Conservation (phyloP, 1,284 basidiomycete genomes). For the Laetiporus sulphureus region DNA sequence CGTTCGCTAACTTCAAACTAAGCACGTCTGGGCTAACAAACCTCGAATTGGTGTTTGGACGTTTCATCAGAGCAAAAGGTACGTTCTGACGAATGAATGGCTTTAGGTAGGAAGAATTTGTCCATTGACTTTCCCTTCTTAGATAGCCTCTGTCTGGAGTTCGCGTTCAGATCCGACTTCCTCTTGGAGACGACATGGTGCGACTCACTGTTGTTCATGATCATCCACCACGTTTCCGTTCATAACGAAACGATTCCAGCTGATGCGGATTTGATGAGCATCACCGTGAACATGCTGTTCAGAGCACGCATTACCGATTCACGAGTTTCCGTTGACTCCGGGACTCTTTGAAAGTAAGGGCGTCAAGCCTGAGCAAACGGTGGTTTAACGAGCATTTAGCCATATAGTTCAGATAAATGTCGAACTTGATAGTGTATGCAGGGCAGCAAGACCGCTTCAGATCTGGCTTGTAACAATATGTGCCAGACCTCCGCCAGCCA, state of each 20-base stretch:
- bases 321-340: conserved; percentile 77
- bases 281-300: neutral
- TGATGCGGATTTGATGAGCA: conserved; percentile 25
- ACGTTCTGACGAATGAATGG: conserved; percentile 42
- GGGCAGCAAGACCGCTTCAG: conserved; percentile 83
- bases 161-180: no score
- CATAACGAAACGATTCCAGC: conserved; percentile 75
- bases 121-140: conserved; percentile 11
- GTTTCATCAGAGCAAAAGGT: conserved; percentile 17
- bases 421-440: conserved; percentile 84
- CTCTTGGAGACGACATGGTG: no score
- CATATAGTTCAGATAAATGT: conserved; percentile 4
- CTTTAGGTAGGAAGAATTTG: conserved; percentile 33
- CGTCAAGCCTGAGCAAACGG: conserved; percentile 54
- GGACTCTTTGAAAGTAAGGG: conserved; percentile 61
- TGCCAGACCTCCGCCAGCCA: conserved; percentile 87
- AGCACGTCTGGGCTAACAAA: conserved; percentile 20
- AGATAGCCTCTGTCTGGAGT: no score
- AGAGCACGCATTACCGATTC: conserved; percentile 42
- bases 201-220: conserved; percentile 2
- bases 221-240: conserved; percentile 36
- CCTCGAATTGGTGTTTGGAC: conserved; percentile 45
- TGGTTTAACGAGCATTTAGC: neutral
- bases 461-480: conserved; percentile 81
- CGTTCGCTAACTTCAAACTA: no score